Evolutionary conservation across 768 basidiomycete species (phyloP), one percentile per base, ranked within the genome.

Genomic region (Stropharia rugosoannulata): DNA sequence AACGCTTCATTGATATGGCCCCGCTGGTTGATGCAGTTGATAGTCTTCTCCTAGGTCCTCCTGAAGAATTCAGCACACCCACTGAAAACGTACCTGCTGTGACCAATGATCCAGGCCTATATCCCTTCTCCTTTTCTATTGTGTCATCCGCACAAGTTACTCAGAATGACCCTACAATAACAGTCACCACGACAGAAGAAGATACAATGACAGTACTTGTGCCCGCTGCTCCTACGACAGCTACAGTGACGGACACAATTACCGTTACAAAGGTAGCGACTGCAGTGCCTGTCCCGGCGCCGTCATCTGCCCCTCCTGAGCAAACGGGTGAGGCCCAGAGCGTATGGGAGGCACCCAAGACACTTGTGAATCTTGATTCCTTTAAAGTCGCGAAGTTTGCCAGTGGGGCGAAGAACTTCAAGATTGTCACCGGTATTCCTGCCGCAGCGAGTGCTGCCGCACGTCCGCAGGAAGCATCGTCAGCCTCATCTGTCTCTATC

Each of bases 341-440:
- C 2, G 57, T 67, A n/a, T 90, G 88, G 89, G 51, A 70, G 1
- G 69, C 73, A 4, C 83, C 87, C 0, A 58, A 73, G 0, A 69
- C 75, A 18, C 81, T 89, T 74, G 76, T 79, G 0, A 80, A 89
- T 64, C 75, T 91, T 25, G 68, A 74, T 36, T 60, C 80, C 2
- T 90, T 89, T 77, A 80, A 81, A 46, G 66, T 89, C 57, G 75
- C 80, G 10, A 64, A 75, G 49, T 86, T 85, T 64, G 73, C 84
- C 0, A 78, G 75, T 44, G 84, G 84, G 0, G 61, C 73, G 58
- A 59, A 73, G 29, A 90, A 89, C 66, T 67, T 89, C 55, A 72
- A 73, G 49, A 70, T 90, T 59, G 76, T 88, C 43, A 65, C 74
- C 15, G 77, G 76, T 16, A 75, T 82, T 35, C 82, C 81, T 0